Evolutionary conservation across 2,329 filamentous ascomycete species (phyloP).

Genomic region (Byssochlamys sp.): DNA sequence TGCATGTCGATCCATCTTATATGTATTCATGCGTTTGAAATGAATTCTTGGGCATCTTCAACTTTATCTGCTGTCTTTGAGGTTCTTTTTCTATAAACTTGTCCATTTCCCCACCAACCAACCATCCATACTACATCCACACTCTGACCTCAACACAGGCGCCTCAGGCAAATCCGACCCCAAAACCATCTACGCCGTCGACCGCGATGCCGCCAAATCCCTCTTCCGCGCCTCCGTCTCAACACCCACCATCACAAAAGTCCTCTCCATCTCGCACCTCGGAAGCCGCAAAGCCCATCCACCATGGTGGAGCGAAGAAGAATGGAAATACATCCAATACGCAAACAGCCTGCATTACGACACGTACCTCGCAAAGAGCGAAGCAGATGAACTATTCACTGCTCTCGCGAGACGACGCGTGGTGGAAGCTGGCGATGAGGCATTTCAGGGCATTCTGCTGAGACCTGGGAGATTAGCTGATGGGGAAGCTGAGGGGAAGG

Average conservation of each 20-base stretch:
- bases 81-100: too few species aligned
- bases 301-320: slow-evolving; percentile 1
- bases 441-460: neutral
- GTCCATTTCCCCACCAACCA: too few species aligned
- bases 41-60: too few species aligned
- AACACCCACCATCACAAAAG: neutral
- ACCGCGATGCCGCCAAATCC: slow-evolving; percentile 1
- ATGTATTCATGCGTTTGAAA: too few species aligned
- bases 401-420: neutral
- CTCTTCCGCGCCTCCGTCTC: neutral
- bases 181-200: neutral
- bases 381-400: slow-evolving; percentile 1
- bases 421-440: neutral
- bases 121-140: neutral
- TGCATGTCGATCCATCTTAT: neutral
- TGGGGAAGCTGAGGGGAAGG: neutral
- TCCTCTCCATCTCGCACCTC: neutral
- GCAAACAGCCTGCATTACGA: neutral
- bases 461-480: neutral
- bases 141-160: neutral
- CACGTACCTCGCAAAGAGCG: slow-evolving; percentile 1
- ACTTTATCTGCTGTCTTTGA: too few species aligned
- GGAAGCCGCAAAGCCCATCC: neutral
- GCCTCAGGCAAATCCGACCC: neutral
- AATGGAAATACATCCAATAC: slow-evolving; percentile 1